Conservation (phyloP, 2,329 filamentous ascomycete genomes). For the Bipolaris oryzae region DNA sequence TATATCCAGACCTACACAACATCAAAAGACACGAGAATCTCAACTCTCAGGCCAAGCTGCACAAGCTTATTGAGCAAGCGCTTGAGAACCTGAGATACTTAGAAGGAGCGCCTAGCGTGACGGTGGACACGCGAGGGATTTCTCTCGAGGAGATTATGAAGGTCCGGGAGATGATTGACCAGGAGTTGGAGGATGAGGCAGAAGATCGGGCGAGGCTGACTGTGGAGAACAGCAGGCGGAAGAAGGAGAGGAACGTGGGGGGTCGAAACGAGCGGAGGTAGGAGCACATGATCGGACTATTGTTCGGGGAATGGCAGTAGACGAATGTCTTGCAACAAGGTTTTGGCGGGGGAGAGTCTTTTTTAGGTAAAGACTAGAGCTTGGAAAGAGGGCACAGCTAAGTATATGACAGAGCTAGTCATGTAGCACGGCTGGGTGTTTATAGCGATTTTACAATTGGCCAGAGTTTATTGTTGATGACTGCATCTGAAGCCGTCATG, state of each 20-base stretch:
- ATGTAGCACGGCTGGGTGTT: neutral
- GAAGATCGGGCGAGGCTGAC: conserved; percentile 66
- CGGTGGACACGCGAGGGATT: conserved; percentile 79
- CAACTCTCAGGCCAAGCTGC: conserved; percentile 76
- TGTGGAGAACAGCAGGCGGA: conserved; percentile 53
- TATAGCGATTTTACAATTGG: too few relatives aligned
- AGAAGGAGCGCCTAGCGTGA: conserved; percentile 74
- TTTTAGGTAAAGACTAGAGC: neutral
- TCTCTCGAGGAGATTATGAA: conserved; percentile 66
- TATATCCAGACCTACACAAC: conserved; percentile 88
- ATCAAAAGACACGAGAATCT: conserved; percentile 74
- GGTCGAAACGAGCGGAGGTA: conserved; percentile 51
- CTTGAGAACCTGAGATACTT: conserved; percentile 88
- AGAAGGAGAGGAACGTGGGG: conserved; percentile 53
- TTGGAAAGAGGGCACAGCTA: neutral
- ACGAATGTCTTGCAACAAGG: neutral
- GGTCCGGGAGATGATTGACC: conserved; percentile 72
- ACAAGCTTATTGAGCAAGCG: conserved; percentile 77
- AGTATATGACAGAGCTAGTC: neutral
- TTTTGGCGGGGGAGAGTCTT: neutral
- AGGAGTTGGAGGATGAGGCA: conserved; percentile 67
- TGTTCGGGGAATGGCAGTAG: neutral
- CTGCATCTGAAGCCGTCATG: too few relatives aligned
- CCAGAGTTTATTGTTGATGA: too few relatives aligned
- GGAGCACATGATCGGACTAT: neutral